Evolutionary conservation across 139 green algal genomes (phyloP).

Genomic region (Chlamydomonas eustigma): DNA sequence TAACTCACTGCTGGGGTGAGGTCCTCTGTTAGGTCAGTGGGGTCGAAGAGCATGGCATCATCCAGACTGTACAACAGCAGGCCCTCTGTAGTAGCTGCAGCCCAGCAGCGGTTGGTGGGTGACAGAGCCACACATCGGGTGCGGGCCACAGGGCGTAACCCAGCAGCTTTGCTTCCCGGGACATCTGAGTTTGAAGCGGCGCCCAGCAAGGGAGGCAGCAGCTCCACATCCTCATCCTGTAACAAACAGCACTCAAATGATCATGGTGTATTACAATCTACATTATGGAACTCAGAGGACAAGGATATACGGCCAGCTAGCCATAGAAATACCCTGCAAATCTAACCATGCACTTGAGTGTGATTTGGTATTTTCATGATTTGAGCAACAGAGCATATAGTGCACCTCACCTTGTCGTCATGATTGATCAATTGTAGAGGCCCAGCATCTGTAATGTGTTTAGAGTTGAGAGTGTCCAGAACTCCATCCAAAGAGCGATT

Average conservation of each 20-base stretch:
- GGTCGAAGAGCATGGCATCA: constrained; percentile 81
- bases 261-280: too few relatives aligned
- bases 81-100: constrained; percentile 87
- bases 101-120: constrained; percentile 80
- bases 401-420: constrained; percentile 31
- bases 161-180: constrained; percentile 27
- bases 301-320: too few relatives aligned
- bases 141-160: constrained; percentile 31
- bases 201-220: constrained; percentile 36
- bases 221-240: constrained; percentile 31
- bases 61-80: constrained; percentile 88
- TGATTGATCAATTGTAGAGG: constrained; percentile 78
- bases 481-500: constrained; percentile 89
- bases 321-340: too few relatives aligned
- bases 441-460: constrained; percentile 87
- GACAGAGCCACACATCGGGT: constrained; percentile 73
- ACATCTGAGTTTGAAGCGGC: constrained; percentile 26
- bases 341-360: too few relatives aligned
- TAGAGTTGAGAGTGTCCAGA: constrained; percentile 87
- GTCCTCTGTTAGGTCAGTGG: constrained; percentile 86
- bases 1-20: constrained; percentile 77
- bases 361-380: too few relatives aligned
- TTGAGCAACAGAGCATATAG: constrained; percentile 45
- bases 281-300: too few relatives aligned
- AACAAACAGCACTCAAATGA: too few relatives aligned